Percentiles rank a stretch among this genome's conserved stretches.
Conservation (phyloP, 139 green algal species). For the Edaphochlamys debaryana region DNA sequence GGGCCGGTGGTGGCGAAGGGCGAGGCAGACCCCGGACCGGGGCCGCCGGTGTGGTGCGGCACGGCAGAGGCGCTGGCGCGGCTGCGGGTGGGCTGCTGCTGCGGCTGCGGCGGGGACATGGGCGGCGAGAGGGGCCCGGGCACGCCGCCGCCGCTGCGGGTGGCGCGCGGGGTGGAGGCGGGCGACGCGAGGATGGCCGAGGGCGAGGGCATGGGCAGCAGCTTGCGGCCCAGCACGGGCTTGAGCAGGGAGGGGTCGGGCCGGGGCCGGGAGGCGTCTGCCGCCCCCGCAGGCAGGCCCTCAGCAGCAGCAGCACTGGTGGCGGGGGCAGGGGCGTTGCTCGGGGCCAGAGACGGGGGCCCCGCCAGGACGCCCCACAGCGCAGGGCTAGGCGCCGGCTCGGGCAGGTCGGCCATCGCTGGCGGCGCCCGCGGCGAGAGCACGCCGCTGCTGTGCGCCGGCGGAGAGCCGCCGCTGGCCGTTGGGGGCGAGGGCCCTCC, state of each 20-base stretch:
- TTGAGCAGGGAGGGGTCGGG: constrained; percentile 18
- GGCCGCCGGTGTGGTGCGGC: not conserved
- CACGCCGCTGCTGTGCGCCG: not conserved
- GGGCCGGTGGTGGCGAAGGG: too few species aligned
- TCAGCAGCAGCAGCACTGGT: too few species aligned
- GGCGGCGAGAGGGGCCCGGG: not conserved
- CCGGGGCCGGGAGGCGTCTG: not conserved
- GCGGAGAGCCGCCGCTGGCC: too few species aligned
- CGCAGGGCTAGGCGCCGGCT: not conserved
- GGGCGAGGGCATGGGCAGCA: constrained; percentile 34
- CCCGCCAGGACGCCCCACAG: too few species aligned
- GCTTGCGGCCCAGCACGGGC: constrained; percentile 15
- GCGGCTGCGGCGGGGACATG: not conserved
- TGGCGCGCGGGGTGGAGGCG: not conserved
- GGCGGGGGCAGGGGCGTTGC: not conserved
- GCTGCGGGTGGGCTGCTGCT: too few species aligned
- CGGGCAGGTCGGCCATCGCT: not conserved
- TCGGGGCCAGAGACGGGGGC: not conserved
- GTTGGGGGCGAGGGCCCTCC: too few species aligned
- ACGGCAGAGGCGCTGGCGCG: not conserved
- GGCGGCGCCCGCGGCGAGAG: constrained; percentile 23
- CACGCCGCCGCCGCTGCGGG: not conserved
- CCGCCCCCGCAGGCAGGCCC: not conserved
- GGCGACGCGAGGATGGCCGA: not conserved
- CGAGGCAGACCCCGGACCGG: not conserved